Base-by-base conservation (phyloP, 208 protist species). In the Balamuthia mandrillaris region DNA sequence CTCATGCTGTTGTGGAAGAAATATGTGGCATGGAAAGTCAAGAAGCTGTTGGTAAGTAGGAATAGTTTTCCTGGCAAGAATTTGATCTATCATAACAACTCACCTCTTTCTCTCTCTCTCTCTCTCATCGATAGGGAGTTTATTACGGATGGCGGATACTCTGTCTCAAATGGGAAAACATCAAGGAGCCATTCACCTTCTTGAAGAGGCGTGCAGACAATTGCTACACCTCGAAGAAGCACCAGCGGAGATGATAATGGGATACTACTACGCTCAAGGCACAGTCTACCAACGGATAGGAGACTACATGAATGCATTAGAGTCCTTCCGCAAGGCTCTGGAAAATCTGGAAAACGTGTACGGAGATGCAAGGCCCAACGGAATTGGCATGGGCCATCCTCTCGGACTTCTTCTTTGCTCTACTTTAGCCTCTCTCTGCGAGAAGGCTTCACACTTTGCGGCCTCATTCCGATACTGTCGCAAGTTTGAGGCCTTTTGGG, bases 401-500 rank as follows among this genome's bases (percentile, higher is more conserved):
- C 68, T 84, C 24, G 77, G 77, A 3, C 77, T 84, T 29, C 42
- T 84, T 5, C 39, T 84, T 6, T 84, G 77, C 29, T 84, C 77
- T 3, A 84, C 63, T 51, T 47, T 84, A 6, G 77, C 68, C 5
- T 51, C 63, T 58, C 54, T 84, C 18, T 70, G 56, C 35, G 77
- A 84, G 56, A 37, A 84, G 42, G 77, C 63, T 35, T 41, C 9
- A 14, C 60, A 44, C 39, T 84, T 70, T 41, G 77, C 77, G 18
- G 52, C 77, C 29, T 51, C 77, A 21, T 84, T 84, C 18, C 77
- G 77, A 18, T 84, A 44, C 60, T 84, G 56, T 18, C 63, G 68
- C 44, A 84, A 84, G 33, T 84, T 84, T 47, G 77, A 84, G 77
- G 77, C 63, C 14, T 84, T 84, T 27, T 84, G 77, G 77, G 27